A percentile compares a stretch with the other conserved stretches of the same genome.
Evolutionary conservation across 805 yeast genomes (phyloP).

Genomic region (Metschnikowia aberdeeniae): DNA sequence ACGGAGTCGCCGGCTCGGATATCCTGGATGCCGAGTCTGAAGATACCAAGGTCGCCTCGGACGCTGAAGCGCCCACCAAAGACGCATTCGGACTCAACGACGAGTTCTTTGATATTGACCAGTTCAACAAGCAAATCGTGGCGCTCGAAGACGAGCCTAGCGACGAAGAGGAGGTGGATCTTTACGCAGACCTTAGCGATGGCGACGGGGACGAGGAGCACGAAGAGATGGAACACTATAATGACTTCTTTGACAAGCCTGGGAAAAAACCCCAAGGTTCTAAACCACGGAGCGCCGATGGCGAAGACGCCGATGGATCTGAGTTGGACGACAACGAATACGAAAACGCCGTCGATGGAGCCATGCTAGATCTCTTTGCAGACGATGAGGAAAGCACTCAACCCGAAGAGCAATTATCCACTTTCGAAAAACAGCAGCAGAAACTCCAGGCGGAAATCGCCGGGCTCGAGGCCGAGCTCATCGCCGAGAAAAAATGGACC

Average conservation of each 20-base stretch:
- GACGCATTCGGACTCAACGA: slow-evolving; percentile 73
- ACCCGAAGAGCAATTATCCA: slow-evolving; percentile 47
- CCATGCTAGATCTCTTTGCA: slow-evolving; percentile 60
- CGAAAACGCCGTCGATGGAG: slow-evolving; percentile 56
- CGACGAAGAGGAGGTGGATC: slow-evolving; percentile 40
- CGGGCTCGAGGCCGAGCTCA: slow-evolving; percentile 76
- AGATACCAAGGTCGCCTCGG: slow-evolving; percentile 10
- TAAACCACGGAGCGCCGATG: slow-evolving; percentile 35
- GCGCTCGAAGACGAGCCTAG: slow-evolving; percentile 50
- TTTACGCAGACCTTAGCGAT: slow-evolving; percentile 27
- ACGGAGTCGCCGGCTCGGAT: slow-evolving; percentile 1
- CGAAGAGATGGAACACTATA: slow-evolving; percentile 54
- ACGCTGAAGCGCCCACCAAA: slow-evolving; percentile 20
- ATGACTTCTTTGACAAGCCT: slow-evolving; percentile 61
- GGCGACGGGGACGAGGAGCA: slow-evolving; percentile 38
- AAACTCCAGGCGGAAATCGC: slow-evolving; percentile 74
- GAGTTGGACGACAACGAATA: slow-evolving; percentile 56
- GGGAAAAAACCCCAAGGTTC: slow-evolving; percentile 22
- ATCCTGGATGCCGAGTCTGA: slow-evolving; percentile 19
- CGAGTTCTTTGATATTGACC: slow-evolving; percentile 79
- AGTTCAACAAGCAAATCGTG: slow-evolving; percentile 71
- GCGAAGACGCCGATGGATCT: slow-evolving; percentile 21
- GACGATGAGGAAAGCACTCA: slow-evolving; percentile 27
- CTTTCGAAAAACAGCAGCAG: slow-evolving; percentile 79
- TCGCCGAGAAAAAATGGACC: slow-evolving; percentile 91